Conservation (phyloP, 1,139 yeast genomes). For the Wickerhamomyces sp. region DNA sequence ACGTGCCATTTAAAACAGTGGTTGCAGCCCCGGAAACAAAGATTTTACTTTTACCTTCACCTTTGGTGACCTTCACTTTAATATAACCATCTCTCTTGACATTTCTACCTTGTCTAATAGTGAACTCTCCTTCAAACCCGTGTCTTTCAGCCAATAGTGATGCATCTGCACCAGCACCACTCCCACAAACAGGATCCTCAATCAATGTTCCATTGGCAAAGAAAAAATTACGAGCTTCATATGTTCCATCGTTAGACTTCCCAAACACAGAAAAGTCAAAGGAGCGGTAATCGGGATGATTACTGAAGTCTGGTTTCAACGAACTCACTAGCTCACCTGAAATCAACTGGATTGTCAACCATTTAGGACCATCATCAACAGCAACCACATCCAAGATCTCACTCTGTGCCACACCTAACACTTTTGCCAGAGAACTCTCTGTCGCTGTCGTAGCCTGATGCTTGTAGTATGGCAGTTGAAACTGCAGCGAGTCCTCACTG, state of each 20-base stretch:
- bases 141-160: slow-evolving; percentile 24
- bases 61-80: slow-evolving; percentile 18
- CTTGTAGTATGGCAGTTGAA: slow-evolving; percentile 26
- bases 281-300: slow-evolving; percentile 22
- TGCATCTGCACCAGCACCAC: slow-evolving; percentile 39
- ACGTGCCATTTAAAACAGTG: slow-evolving; percentile 30
- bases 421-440: slow-evolving; percentile 17
- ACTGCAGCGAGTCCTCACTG: slow-evolving; percentile 13
- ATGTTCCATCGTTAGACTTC: slow-evolving; percentile 11
- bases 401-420: slow-evolving; percentile 19
- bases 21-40: slow-evolving; percentile 31
- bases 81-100: slow-evolving; percentile 32
- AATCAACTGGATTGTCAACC: slow-evolving; percentile 33
- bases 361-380: slow-evolving; percentile 37
- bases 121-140: slow-evolving; percentile 16
- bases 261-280: slow-evolving; percentile 39
- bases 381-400: slow-evolving; percentile 21
- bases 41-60: slow-evolving; percentile 14
- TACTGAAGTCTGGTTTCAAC: slow-evolving; percentile 28
- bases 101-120: slow-evolving; percentile 33
- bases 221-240: slow-evolving; percentile 36
- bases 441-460: slow-evolving; percentile 20
- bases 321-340: slow-evolving; percentile 29
- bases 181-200: slow-evolving; percentile 52
- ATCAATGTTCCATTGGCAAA: slow-evolving; percentile 22